These are phyloP conservation scores for Rhizomucor miehei DNA, from an alignment of 371 early-diverging fungal species.

Conservation along the genomic window DNA sequence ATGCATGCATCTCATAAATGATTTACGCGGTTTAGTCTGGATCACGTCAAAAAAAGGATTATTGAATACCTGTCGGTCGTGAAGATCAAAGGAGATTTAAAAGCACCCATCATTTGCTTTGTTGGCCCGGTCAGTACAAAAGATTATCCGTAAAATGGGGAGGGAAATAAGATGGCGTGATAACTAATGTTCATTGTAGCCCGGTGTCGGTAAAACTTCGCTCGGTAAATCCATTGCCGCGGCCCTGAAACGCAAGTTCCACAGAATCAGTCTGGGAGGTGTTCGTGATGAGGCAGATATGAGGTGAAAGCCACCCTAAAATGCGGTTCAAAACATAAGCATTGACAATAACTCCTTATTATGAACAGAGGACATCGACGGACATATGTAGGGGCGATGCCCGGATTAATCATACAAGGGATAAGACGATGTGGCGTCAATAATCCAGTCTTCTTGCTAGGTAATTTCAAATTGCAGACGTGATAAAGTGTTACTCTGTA, in stretches of 20 bases:
- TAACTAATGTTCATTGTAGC: conserved; percentile 17
- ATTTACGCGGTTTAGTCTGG: conserved; percentile 30
- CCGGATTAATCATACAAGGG: conserved; percentile 79
- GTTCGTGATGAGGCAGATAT: conserved; percentile 88
- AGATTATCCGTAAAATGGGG: too few relatives aligned
- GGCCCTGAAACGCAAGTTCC: conserved; percentile 75
- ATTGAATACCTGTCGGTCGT: conserved; percentile 79
- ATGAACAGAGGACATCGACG: conserved; percentile 80
- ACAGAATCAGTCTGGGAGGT: conserved; percentile 83
- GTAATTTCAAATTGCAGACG: conserved; percentile 45
- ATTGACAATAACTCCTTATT: not conserved
- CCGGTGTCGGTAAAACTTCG: conserved; percentile 84
- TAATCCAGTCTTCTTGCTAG: conserved; percentile 75
- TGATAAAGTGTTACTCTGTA: not conserved
- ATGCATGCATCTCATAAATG: not conserved
- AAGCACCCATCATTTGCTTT: conserved; percentile 79
- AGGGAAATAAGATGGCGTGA: not conserved
- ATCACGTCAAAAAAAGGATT: conserved; percentile 77
- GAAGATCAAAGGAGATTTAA: conserved; percentile 69
- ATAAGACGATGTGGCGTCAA: conserved; percentile 65
- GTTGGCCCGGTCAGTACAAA: conserved; percentile 52
- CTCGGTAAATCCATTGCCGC: conserved; percentile 76
- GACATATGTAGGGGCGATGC: conserved; percentile 87
- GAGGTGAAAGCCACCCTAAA: conserved; percentile 18
- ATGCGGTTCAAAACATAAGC: conserved; percentile 40